Base-by-base conservation (phyloP, 331 rosid species). In the Spiraea crenata region DNA sequence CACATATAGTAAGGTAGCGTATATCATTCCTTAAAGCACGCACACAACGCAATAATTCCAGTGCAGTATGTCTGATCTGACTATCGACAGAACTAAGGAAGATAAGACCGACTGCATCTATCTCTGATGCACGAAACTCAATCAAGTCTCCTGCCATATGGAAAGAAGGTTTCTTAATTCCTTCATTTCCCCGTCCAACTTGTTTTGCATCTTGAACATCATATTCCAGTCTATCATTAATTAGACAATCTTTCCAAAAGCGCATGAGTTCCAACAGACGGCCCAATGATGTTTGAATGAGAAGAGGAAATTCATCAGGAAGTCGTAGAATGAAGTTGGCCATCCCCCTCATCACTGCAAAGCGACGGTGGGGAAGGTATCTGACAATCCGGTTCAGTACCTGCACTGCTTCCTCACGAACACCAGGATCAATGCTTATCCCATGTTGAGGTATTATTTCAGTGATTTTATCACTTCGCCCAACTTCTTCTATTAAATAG, bases 381-480 rank as follows among this genome's bases (percentile, higher is more conserved):
- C 89, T 91, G 55, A 95, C 98, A 77, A 95, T 89, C 74, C 99
- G 88, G 78, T 91, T 95, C 67, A 95, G 77, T 62, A 95, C 99
- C 83, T 85, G 99, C 52, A 85, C 99, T 66, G 99, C 99, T 82
- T 95, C 99, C 81, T 91, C 99, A 9, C 99, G 99, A 80, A 95
- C 99, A 82, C 98, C 99, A 10, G 99, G 99, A 82, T 95, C 99
- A 70, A 95, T 95, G 80, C 99, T 95, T 81, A 95, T 95, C 79
- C 99, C 99, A 89, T 95, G 98, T 70, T 95, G 99, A 69, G 99
- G 99, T 80, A 95, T 95, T 77, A 95, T 95, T 83, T 95, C 99
- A 74, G 99, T 89, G 62, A 91, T 95, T 86, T 91, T 95, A 84
- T 95, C 99, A 85, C 61, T 88, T 69, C 99, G 87, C 64, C 99